Conservation (phyloP, 2,329 filamentous ascomycete genomes). For the Diaporthe capsici region DNA sequence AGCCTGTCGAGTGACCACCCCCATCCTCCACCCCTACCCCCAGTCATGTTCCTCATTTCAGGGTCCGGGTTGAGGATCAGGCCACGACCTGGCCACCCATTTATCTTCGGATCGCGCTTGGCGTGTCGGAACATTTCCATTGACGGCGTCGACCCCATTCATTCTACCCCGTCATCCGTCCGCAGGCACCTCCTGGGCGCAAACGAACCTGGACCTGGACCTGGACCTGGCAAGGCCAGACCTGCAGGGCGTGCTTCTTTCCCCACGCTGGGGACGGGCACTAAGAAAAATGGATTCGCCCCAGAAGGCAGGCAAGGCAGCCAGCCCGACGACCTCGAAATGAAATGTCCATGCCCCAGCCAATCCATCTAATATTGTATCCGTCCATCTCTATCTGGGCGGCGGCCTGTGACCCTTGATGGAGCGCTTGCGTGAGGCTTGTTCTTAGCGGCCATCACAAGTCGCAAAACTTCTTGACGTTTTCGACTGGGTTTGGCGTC, state of each 20-base stretch:
- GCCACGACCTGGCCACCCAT: not conserved
- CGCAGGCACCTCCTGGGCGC: not conserved
- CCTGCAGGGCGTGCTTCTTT: not conserved
- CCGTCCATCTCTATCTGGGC: not conserved
- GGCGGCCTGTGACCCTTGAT: constrained; percentile 1
- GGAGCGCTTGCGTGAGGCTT: not conserved
- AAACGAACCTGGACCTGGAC: constrained; percentile 1
- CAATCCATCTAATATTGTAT: not conserved
- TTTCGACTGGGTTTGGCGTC: constrained; percentile 1
- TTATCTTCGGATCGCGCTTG: constrained; percentile 12
- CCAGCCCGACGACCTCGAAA: not conserved
- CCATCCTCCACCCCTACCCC: too few species aligned
- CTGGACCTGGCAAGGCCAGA: not conserved
- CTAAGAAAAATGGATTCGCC: constrained; percentile 31
- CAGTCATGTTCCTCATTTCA: not conserved
- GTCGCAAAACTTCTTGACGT: not conserved
- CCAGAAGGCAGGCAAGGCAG: not conserved
- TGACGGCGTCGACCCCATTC: not conserved
- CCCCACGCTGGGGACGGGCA: constrained; percentile 23
- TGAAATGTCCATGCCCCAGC: not conserved
- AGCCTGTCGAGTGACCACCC: not conserved
- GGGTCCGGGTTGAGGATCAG: not conserved
- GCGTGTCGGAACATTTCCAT: constrained; percentile 21
- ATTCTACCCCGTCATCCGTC: not conserved
- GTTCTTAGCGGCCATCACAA: constrained; percentile 1